Evolutionary conservation across 2,329 filamentous ascomycete genomes (phyloP), one percentile per base, ranked within the genome.

Genomic region (Talaromyces sp.): DNA sequence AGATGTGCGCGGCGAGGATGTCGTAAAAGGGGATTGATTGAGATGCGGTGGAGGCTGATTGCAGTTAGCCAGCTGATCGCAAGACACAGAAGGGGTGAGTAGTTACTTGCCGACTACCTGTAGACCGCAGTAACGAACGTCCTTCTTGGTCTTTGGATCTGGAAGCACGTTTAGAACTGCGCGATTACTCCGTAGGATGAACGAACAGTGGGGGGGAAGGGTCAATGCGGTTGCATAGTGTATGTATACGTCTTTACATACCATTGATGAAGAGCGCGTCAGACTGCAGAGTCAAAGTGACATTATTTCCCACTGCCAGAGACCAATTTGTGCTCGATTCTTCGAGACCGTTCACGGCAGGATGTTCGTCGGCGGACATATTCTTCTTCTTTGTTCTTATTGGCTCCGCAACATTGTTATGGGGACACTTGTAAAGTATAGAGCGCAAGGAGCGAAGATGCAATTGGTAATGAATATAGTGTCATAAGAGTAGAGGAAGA

Each of bases 1-100:
- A 77, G 28, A 88, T 70, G 63, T 89, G 85, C 39, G 88, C 89
- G 87, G 90, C 95, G 51, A 97, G 84, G 61, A 97, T 77, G 70
- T 96, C 89, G 76, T 89, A 92, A 61, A 91, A 87, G 1, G 89
- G 86, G 31, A 97, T 87, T 5, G 81, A 78, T 62, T 78, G 77
- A 31, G 79, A 83, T 33, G 76, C 75, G 60, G 81, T 80, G 31
- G 75, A 39, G 11, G 48, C 48, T 70, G 60, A 71, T 76, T 79
- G n/a, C 7, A 37, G 62, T 19, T 57, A 40, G 13, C 15, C 28
- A 50, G 33, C 37, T 43, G 31, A n/a, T n/a, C n/a, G n/a, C n/a
- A 21, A 56, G 19, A 43, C 37, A n/a, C 5, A n/a, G 22, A 25
- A 59, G 13, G 15, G 21, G 3, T 37, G n/a, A n/a, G 33, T 10